phyloP scores from a whole-genome alignment of 352 stramenopile species.

The Phytophthora hibernalis region DNA sequence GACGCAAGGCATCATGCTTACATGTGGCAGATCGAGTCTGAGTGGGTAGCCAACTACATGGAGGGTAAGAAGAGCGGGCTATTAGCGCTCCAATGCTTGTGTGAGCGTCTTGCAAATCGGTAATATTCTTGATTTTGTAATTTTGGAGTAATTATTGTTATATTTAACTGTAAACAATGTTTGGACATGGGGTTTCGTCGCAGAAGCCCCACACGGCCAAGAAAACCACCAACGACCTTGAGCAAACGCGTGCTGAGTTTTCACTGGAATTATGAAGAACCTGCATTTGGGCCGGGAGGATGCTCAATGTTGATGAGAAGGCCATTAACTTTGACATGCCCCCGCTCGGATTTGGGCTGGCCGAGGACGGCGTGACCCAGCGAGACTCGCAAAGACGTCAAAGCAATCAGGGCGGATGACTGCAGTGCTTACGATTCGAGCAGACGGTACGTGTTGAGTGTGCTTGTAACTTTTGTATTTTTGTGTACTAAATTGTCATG shows the following conservation, averaged over 20 bases:
- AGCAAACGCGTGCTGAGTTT: neutral
- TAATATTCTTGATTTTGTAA: neutral
- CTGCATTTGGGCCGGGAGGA: too few relatives aligned
- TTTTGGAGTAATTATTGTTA: neutral
- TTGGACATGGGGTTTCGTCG: neutral
- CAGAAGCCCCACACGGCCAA: conserved; percentile 2
- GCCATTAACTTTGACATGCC: too few relatives aligned
- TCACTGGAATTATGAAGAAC: too few relatives aligned
- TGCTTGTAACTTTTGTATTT: neutral
- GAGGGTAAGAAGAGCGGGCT: conserved; percentile 1
- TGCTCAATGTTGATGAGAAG: too few relatives aligned
- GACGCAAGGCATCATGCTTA: neutral
- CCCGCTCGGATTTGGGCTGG: too few relatives aligned
- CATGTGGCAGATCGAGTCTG: neutral
- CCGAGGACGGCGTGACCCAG: too few relatives aligned
- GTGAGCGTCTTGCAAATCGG: neutral
- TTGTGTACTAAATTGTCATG: too few relatives aligned
- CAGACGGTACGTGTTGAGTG: conserved; percentile 3
- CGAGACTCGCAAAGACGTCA: too few relatives aligned
- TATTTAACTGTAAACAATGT: neutral
- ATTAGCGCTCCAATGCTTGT: neutral
- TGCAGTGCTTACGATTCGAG: conserved; percentile 4
- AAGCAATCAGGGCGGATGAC: neutral
- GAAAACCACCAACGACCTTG: conserved; percentile 1
- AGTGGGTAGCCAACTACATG: neutral